Conservation (phyloP, 129 eudicot genomes). For the Chrysanthemum seticuspe region DNA sequence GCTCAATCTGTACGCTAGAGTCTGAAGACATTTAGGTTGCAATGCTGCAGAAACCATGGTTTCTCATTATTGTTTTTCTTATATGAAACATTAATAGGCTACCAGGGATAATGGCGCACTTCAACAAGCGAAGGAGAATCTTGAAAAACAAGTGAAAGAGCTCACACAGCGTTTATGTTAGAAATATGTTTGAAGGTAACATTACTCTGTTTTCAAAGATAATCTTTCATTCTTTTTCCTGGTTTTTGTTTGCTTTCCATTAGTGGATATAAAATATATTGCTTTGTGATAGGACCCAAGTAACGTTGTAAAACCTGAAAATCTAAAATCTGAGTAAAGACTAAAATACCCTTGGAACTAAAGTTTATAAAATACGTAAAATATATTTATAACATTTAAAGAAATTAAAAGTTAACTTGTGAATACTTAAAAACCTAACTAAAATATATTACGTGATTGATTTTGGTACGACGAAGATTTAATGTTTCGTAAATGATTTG, state of each 20-base stretch:
- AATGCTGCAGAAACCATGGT: slow-evolving; percentile 12
- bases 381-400: too few species aligned
- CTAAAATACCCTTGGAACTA: too few species aligned
- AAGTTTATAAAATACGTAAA: too few species aligned
- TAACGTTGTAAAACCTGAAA: too few species aligned
- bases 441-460: too few species aligned
- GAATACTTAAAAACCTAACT: too few species aligned
- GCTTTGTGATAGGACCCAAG: too few species aligned
- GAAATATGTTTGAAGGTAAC: slow-evolving; percentile 79
- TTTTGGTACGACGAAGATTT: too few species aligned
- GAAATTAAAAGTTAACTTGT: too few species aligned
- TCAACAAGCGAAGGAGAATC: slow-evolving; percentile 75
- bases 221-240: background rate
- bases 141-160: slow-evolving; percentile 81
- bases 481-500: too few species aligned
- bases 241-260: slow-evolving; percentile 22
- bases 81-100: slow-evolving; percentile 63
- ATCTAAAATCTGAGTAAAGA: too few species aligned
- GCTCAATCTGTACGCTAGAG: background rate
- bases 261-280: slow-evolving; percentile 11
- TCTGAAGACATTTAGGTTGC: slow-evolving; percentile 6
- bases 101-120: slow-evolving; percentile 84
- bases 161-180: slow-evolving; percentile 69
- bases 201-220: slow-evolving; percentile 13
- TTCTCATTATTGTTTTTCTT: slow-evolving; percentile 19